phyloP scores from a whole-genome alignment of 257 asterid genomes.

The Gentiana macrophylla region DNA sequence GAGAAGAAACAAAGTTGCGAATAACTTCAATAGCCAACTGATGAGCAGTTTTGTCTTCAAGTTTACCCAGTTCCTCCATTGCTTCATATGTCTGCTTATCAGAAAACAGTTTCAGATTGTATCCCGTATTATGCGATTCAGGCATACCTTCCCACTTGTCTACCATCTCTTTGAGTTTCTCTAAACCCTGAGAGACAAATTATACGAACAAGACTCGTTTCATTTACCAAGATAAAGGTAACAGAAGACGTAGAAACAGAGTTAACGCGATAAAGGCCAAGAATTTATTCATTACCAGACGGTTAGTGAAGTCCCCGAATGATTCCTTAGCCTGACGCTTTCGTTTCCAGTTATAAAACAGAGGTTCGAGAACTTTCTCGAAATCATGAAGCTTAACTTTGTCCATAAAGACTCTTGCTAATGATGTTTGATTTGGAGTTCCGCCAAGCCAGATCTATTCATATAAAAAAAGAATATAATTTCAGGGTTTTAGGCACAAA shows the following conservation, averaged over 20 bases:
- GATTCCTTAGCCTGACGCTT: constrained; percentile 67
- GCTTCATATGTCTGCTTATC: constrained; percentile 20
- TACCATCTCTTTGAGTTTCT: constrained; percentile 64
- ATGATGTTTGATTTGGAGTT: constrained; percentile 67
- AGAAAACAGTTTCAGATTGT: constrained; percentile 62
- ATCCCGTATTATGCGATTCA: constrained; percentile 28
- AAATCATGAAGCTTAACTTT: constrained; percentile 88
- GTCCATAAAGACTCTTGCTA: constrained; percentile 64
- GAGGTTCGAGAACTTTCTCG: constrained; percentile 85
- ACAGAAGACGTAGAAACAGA: too few relatives aligned
- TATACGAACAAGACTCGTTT: too few relatives aligned
- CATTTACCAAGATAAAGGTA: too few relatives aligned
- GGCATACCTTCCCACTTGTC: constrained; percentile 83
- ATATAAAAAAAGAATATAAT: neutral
- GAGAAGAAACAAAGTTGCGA: constrained; percentile 64
- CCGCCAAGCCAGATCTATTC: constrained; percentile 94
- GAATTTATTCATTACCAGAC: constrained; percentile 40
- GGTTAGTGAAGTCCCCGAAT: constrained; percentile 83
- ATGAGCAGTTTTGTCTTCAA: constrained; percentile 61
- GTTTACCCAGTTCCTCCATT: constrained; percentile 15
- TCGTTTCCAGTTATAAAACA: constrained; percentile 86
- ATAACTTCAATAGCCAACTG: constrained; percentile 78
- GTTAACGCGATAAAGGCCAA: neutral
- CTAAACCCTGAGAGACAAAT: constrained; percentile 43
- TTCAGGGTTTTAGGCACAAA: neutral